Conservation (phyloP, 805 yeast genomes). For the Lipomyces yamadae region DNA sequence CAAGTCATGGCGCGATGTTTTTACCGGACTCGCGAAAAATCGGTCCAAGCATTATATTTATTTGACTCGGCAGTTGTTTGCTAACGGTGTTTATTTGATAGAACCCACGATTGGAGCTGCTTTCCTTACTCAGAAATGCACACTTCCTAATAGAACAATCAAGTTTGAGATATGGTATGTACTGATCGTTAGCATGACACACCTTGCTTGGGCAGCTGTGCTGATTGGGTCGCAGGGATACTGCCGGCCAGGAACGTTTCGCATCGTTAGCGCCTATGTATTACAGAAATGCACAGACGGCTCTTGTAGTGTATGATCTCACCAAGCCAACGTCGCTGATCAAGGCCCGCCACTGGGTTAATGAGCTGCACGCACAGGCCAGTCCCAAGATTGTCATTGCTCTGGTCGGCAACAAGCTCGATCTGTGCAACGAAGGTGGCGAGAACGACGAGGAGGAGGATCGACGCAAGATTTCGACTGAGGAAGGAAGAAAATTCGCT, state of each 20-base stretch:
- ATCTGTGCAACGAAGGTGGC: constrained; percentile 59
- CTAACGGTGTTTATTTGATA: constrained; percentile 16
- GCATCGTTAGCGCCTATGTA: constrained; percentile 97
- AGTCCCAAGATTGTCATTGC: constrained; percentile 91
- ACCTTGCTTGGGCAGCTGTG: not conserved
- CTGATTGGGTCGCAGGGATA: constrained; percentile 56
- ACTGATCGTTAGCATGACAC: not conserved
- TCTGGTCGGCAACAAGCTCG: constrained; percentile 89
- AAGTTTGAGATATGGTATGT: constrained; percentile 83
- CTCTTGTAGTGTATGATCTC: constrained; percentile 91
- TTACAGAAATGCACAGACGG: constrained; percentile 96
- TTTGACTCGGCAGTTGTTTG: not conserved
- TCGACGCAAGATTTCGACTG: constrained; percentile 73
- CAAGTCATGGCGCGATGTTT: too few species aligned
- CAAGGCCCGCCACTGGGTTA: constrained; percentile 98
- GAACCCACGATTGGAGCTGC: constrained; percentile 99
- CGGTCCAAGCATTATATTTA: not conserved
- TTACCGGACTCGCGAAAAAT: too few species aligned
- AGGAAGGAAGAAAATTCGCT: constrained; percentile 86
- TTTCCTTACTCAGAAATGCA: constrained; percentile 89
- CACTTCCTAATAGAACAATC: constrained; percentile 81
- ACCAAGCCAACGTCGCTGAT: constrained; percentile 94
- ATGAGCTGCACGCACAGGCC: constrained; percentile 94
- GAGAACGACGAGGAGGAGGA: constrained; percentile 42
- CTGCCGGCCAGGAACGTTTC: constrained; percentile 98